A percentile compares a stretch with the other conserved stretches of the same genome.
phyloP scores from a whole-genome alignment of 2,329 filamentous ascomycete genomes.

The Ceratocystis diversiconidia region DNA sequence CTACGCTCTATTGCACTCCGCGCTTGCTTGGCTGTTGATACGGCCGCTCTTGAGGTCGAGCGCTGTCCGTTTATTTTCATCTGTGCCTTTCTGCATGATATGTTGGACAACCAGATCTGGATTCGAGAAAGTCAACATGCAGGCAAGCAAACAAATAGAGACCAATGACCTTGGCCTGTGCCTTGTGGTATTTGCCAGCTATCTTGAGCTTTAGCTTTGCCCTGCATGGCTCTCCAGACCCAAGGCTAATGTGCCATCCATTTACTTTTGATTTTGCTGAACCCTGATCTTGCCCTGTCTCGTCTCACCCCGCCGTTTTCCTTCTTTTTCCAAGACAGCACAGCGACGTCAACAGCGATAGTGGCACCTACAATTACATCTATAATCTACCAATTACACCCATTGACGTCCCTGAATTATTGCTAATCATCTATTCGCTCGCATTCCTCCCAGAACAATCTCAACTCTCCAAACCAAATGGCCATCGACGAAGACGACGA shows the following conservation, averaged over 20 bases:
- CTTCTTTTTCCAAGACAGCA: neutral
- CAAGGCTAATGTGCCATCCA: neutral
- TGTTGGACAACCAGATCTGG: neutral
- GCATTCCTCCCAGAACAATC: slow-evolving; percentile 3
- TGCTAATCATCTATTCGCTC: neutral
- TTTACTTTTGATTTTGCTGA: neutral
- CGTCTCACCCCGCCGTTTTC: neutral
- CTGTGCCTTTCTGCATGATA: neutral
- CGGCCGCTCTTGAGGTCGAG: neutral
- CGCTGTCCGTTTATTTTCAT: neutral
- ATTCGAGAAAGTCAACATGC: neutral
- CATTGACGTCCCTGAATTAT: neutral
- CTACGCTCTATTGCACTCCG: too few species aligned
- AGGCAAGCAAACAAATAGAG: neutral
- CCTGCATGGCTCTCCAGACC: neutral
- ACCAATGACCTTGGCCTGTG: neutral
- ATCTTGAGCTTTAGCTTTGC: neutral
- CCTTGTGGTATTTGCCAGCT: neutral
- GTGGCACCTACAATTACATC: neutral
- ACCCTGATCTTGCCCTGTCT: neutral
- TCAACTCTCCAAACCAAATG: slow-evolving; percentile 13
- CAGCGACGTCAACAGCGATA: neutral
- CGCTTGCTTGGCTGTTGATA: neutral
- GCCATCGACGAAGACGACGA: slow-evolving; percentile 14
- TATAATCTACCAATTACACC: neutral